These are phyloP conservation scores for Lecanicillium sp. DNA, from an alignment of 2,329 filamentous ascomycete species.

Conservation along the genomic window DNA sequence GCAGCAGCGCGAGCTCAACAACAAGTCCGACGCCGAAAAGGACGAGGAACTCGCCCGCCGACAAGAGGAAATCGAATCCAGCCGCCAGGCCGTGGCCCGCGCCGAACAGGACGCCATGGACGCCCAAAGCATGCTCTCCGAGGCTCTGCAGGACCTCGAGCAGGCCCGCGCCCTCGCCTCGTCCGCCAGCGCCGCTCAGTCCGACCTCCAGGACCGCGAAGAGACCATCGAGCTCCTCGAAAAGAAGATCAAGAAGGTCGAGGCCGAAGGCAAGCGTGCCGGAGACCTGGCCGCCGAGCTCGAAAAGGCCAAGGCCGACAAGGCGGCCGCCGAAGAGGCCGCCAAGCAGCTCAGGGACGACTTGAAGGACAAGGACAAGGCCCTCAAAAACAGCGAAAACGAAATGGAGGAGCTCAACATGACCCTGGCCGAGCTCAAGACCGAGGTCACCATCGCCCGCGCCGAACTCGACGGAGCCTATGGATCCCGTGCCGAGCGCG, in stretches of 20 bases:
- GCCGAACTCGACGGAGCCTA: constrained; percentile 58
- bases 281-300: constrained; percentile 24
- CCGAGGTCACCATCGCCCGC: constrained; percentile 53
- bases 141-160: constrained; percentile 44
- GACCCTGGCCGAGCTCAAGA: constrained; percentile 53
- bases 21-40: constrained; percentile 69
- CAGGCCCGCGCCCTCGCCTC: constrained; percentile 23
- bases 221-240: constrained; percentile 39
- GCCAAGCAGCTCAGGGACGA: constrained; percentile 17
- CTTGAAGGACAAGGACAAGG: constrained; percentile 33
- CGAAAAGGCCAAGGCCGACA: constrained; percentile 21
- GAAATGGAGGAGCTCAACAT: constrained; percentile 46
- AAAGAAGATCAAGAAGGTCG: constrained; percentile 30
- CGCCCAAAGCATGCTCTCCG: constrained; percentile 43
- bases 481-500: constrained; percentile 52
- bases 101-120: constrained; percentile 33
- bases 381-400: constrained; percentile 42
- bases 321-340: constrained; percentile 16
- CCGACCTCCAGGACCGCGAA: constrained; percentile 38
- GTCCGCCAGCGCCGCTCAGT: constrained; percentile 19
- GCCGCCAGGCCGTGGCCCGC: constrained; percentile 28
- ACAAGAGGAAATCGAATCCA: constrained; percentile 49
- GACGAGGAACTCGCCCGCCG: constrained; percentile 58
- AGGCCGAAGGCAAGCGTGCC: constrained; percentile 26
- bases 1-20: constrained; percentile 89